These are phyloP conservation scores for Clavulina sp. DNA, from an alignment of 768 basidiomycete species.

Conservation along the genomic window DNA sequence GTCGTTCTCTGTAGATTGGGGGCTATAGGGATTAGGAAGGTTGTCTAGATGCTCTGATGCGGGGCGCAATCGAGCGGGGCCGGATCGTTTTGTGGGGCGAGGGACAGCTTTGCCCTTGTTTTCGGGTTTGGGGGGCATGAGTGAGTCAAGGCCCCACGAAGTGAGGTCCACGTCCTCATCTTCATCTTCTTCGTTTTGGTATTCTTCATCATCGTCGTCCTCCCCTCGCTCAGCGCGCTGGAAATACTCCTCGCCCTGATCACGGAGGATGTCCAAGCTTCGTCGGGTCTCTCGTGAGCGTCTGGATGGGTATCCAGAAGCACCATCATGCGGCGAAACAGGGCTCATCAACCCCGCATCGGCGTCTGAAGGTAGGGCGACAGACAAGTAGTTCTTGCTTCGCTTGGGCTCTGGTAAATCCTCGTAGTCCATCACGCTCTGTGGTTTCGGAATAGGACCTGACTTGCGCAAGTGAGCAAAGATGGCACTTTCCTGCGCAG, in stretches of 20 bases:
- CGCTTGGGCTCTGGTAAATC: background rate
- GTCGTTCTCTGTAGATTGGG: background rate
- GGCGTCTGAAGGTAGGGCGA: background rate
- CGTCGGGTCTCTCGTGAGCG: background rate
- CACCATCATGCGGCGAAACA: background rate
- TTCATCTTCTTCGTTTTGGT: slow-evolving; percentile 28
- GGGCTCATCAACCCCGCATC: background rate
- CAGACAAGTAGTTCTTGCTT: background rate
- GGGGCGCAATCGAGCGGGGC: slow-evolving; percentile 18
- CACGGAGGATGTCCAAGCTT: background rate
- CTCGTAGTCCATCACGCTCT: background rate
- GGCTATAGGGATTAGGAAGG: slow-evolving; percentile 26
- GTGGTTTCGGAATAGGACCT: background rate
- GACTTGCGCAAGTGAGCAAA: slow-evolving; percentile 8
- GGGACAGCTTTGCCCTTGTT: slow-evolving; percentile 28
- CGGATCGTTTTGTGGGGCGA: too few species aligned
- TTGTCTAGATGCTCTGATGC: slow-evolving; percentile 23
- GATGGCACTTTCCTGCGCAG: slow-evolving; percentile 12
- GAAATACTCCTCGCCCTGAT: slow-evolving; percentile 1
- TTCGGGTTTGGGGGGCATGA: slow-evolving; percentile 37
- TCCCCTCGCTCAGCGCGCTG: background rate
- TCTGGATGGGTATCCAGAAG: background rate
- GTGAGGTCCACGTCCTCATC: slow-evolving; percentile 48
- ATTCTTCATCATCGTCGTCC: slow-evolving; percentile 28
- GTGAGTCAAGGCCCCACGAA: slow-evolving; percentile 66